phyloP scores from a whole-genome alignment of 306 rosid species.

The Malus sylvestris region DNA sequence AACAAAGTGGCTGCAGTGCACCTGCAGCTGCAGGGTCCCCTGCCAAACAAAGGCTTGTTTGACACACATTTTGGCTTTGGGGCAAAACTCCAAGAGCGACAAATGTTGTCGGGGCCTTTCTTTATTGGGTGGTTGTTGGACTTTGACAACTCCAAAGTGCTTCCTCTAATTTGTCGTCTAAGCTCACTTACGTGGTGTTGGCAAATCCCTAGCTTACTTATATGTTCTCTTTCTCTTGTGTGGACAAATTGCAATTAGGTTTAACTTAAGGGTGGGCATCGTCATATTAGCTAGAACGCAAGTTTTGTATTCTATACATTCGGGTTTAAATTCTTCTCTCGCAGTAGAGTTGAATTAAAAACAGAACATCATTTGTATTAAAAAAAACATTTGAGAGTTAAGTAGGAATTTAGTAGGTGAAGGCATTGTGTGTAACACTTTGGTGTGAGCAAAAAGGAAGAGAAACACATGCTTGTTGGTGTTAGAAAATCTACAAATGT shows the following conservation, averaged over 20 bases:
- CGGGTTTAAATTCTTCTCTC: neutral
- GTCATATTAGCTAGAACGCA: too few species aligned
- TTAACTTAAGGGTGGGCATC: too few species aligned
- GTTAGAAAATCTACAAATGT: neutral
- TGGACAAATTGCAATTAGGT: neutral
- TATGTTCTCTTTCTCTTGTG: neutral
- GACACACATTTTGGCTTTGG: slow-evolving; percentile 32
- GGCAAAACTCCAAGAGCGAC: slow-evolving; percentile 44
- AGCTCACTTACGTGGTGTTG: slow-evolving; percentile 2
- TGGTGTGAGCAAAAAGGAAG: too few species aligned
- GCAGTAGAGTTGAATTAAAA: neutral
- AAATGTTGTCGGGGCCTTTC: slow-evolving; percentile 24
- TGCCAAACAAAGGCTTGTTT: slow-evolving; percentile 16
- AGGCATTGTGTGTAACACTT: neutral
- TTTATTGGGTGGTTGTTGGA: slow-evolving; percentile 27
- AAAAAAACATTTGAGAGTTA: too few species aligned
- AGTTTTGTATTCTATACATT: too few species aligned
- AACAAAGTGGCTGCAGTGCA: neutral
- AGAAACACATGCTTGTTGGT: neutral
- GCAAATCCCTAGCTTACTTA: neutral
- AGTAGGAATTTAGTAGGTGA: neutral
- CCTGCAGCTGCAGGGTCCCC: neutral
- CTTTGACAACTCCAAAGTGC: slow-evolving; percentile 53
- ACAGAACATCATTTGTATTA: too few species aligned
- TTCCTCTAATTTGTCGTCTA: slow-evolving; percentile 35